Evolutionary conservation across 2,329 filamentous ascomycete genomes (phyloP).

Genomic region (Fusarium stilboides): DNA sequence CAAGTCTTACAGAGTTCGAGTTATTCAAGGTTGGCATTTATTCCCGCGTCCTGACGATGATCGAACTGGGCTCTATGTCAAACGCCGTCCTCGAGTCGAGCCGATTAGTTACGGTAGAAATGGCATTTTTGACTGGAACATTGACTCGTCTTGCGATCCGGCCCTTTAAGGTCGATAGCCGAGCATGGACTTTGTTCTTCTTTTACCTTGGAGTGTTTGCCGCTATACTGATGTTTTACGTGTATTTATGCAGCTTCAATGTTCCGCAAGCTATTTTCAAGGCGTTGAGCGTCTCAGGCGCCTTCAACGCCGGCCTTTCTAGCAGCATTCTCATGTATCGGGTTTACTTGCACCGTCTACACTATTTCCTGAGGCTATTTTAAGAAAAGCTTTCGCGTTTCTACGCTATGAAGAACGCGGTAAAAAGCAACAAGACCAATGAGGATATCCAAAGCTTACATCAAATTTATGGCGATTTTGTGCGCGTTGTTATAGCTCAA

Average conservation of each 20-base stretch:
- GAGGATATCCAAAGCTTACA: slow-evolving; percentile 30
- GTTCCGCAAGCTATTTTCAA: not conserved
- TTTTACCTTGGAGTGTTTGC: not conserved
- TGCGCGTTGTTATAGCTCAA: slow-evolving; percentile 24
- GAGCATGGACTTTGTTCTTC: slow-evolving; percentile 5
- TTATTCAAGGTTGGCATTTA: too few species aligned
- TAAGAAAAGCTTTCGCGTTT: slow-evolving; percentile 20
- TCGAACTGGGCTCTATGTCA: too few species aligned
- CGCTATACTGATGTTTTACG: not conserved
- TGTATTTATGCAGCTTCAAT: not conserved
- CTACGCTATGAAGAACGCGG: slow-evolving; percentile 16
- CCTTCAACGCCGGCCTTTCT: slow-evolving; percentile 12
- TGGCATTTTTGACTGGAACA: slow-evolving; percentile 2
- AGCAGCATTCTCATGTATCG: slow-evolving; percentile 29
- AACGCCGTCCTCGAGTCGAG: not conserved
- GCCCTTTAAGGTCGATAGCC: slow-evolving; percentile 11
- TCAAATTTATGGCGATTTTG: slow-evolving; percentile 29
- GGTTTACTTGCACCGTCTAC: slow-evolving; percentile 24
- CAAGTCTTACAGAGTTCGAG: too few species aligned
- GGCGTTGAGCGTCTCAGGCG: not conserved
- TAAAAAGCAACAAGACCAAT: slow-evolving; percentile 8
- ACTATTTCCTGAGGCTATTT: slow-evolving; percentile 25
- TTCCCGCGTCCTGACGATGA: too few species aligned
- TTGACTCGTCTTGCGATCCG: not conserved
- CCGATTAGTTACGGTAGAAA: not conserved